Evolutionary conservation across 1,139 yeast genomes (phyloP).

Genomic region (Suhomyces bribrorum): DNA sequence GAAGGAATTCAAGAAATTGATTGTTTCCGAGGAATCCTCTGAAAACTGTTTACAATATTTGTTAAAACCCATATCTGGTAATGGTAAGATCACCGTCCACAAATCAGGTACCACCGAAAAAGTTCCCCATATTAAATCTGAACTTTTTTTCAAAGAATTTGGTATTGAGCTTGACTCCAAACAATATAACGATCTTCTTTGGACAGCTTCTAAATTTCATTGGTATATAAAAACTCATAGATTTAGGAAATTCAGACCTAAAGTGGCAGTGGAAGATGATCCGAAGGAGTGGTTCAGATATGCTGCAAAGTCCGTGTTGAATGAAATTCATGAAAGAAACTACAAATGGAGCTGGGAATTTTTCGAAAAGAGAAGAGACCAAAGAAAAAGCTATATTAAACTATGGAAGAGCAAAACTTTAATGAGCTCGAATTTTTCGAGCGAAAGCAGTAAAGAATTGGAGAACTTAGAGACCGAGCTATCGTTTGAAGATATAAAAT

Average conservation of each 20-base stretch:
- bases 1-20: slow-evolving; percentile 37
- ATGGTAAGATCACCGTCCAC: slow-evolving; percentile 78
- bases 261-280: slow-evolving; percentile 55
- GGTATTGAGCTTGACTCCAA: slow-evolving; percentile 80
- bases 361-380: slow-evolving; percentile 69
- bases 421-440: slow-evolving; percentile 24
- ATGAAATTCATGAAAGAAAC: slow-evolving; percentile 80
- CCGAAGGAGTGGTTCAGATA: slow-evolving; percentile 84
- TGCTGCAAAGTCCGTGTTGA: slow-evolving; percentile 69
- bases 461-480: slow-evolving; percentile 59
- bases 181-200: slow-evolving; percentile 80
- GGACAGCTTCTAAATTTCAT: slow-evolving; percentile 81
- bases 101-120: slow-evolving; percentile 71
- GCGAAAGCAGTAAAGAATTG: slow-evolving; percentile 42
- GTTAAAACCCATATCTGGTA: slow-evolving; percentile 85
- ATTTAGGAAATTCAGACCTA: slow-evolving; percentile 73
- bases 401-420: slow-evolving; percentile 63
- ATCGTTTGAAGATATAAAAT: slow-evolving; percentile 75
- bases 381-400: slow-evolving; percentile 65
- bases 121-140: slow-evolving; percentile 73
- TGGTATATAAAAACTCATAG: slow-evolving; percentile 76
- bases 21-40: slow-evolving; percentile 25
- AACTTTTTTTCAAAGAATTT: slow-evolving; percentile 82
- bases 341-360: slow-evolving; percentile 89
- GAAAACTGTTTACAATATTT: slow-evolving; percentile 57